Evolutionary conservation across 2,329 filamentous ascomycete genomes (phyloP), one percentile per base, ranked within the genome.

Genomic region (Xenoacremonium recifei): DNA sequence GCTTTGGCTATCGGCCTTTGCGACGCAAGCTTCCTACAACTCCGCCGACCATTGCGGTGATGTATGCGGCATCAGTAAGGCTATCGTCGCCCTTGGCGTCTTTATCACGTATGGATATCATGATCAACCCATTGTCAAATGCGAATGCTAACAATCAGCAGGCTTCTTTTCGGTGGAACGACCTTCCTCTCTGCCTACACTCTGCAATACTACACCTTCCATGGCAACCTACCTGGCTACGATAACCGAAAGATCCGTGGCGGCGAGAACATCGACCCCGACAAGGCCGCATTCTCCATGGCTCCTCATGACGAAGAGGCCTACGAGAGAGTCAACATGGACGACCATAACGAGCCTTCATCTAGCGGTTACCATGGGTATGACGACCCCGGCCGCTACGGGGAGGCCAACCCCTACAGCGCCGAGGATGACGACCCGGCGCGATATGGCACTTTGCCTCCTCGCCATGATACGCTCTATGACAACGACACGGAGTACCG

Each of bases 221-320:
- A 84, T 64, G 77, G 78, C 54, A 73, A 66, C 42, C 72, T 84
- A 13, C 82, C 82, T 2, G 81, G 81, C 43, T 82, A 82, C 60
- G 78, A 80, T 55, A 70, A 69, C 50, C 68, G 60, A 55, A 62
- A 68, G 55, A 53, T 71, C 39, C 64, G 70, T 37, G 60, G 60
- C 45, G 59, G 59, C 46, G 64, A 62, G 50, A 77, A 79, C 66
- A 84, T 84, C 52, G 82, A 85, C 59, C 82, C 82, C 1, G 81
- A 85, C 63, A 84, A 84, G 69, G 80, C 81, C 20, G 81, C 81
- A 45, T 85, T 85, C 66, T 83, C 79, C 42, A 82, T 81, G 63
- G 79, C 78, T 12, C 79, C 79, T n/a, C 77, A 82, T 57, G 80
- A 81, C 53, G 81, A 85, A 50, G 81, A 84, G 57, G 75, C 77